Base-by-base conservation (phyloP, 2,329 filamentous ascomycete species). In the Stemphylium vesicarium region DNA sequence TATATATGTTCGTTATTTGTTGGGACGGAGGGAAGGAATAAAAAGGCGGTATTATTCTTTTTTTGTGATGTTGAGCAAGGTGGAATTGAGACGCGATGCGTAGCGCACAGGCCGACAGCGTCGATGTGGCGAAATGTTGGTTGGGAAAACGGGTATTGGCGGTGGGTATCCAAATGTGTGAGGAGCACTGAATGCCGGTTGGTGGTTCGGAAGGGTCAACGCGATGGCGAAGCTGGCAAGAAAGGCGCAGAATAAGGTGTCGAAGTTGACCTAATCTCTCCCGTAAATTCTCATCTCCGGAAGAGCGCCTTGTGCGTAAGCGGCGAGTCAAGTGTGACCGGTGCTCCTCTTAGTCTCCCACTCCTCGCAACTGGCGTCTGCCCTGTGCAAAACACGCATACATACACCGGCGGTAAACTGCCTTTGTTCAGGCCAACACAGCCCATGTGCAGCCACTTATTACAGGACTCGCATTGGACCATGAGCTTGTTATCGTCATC, bases 391-490 rank as follows among this genome's bases (percentile, higher is more conserved):
- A 76, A 77, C 4, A 75, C 53, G 56, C 76, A 78, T 1, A 77
- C 70, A 44, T 74, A 78, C 4, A 77, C 73, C 1, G 72, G 65
- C 5, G 75, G 75, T 73, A 82, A 71, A 48, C 78, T 79, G 33
- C 78, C 76, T 15, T 76, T 70, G 51, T 81, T 79, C 13, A 86
- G 70, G 2, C 84, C 84, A 18, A 86, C 78, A 62, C 85, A 88
- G 50, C 78, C 77, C 29, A 82, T 81, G 64, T 88, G 85, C 26
- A 85, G 75, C 82, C 84, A 88, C 62, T 86, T 85, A n/a, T 78
- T 82, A 74, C 85, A 88, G 20, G 82, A 84, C 69, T 85, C 82
- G 73, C 85, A 88, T 75, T 86, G 84, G 41, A 88, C 80, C 81
- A 88, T 84, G 26, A 82, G 69, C 61, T 81, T 79, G 18, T 81